Base-by-base conservation (phyloP, 2,329 filamentous ascomycete genomes). In the Pseudogymnoascus sp. region DNA sequence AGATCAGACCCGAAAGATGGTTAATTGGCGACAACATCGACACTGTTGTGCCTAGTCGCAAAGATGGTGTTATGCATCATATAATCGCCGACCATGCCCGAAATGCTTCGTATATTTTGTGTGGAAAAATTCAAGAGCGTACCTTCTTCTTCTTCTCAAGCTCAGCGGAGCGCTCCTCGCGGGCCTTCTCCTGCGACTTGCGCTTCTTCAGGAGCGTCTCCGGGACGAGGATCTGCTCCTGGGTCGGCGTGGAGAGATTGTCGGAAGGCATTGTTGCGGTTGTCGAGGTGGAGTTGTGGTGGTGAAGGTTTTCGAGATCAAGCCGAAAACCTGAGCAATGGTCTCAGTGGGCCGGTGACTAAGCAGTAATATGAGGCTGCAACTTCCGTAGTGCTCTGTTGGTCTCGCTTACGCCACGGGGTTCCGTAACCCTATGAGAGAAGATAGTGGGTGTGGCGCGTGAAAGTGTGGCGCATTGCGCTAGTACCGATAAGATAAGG, bases 161-260 rank as follows among this genome's bases (percentile, higher is more conserved):
- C 74, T 90, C 90, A 69, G 89, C 84, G 71, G 84, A 80, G 78
- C 88, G 89, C 81, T 93, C 90, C 79, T 94, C 92, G 79, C 92
- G 90, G 78, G 92, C 92, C 88, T 97, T 96, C 88, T 99, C 94
- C 83, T 97, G 93, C 80, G 87, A 91, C 92, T 99, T 99, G 84
- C 94, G 91, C 91, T 99, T 99, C 90, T 99, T 99, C 80, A 99
- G 87, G 76, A 99, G 91, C 74, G 94, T 99, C 91, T 99, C 94
- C 73, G 94, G 94, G 77, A 97, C 91, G 78, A 97, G 85, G 78
- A 99, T 87, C 80, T 97, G 90, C 80, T 97, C 91, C 80, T 92
- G 82, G 79, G 92, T 96, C 72, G 94, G 91, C 76, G 96, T 90
- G 45, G 45, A 55, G 45, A 55, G 45, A 55, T 75, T 77, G 61